Evolutionary conservation across 306 rosid species (phyloP).

Genomic region (Quercus robur): DNA sequence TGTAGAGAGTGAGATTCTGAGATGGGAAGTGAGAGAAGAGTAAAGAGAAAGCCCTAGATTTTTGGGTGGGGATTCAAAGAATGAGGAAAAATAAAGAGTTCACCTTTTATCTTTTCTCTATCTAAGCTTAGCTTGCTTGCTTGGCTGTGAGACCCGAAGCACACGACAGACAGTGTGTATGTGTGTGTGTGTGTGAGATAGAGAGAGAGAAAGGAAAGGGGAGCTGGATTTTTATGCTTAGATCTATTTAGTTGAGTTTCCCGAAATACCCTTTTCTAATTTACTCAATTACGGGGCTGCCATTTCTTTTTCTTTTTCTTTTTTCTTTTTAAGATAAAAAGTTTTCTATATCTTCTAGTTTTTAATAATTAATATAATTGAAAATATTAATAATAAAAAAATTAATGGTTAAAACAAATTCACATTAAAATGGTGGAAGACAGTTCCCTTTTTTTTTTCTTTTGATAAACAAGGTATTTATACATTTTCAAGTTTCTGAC

Average conservation of each 20-base stretch:
- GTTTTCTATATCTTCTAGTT: no score
- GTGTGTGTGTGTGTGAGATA: not conserved
- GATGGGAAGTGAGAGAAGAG: not conserved
- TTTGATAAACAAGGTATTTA: no score
- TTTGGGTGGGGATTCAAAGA: slow-evolving; percentile 80
- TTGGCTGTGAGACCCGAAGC: slow-evolving; percentile 45
- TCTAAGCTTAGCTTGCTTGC: not conserved
- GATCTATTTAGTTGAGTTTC: not conserved
- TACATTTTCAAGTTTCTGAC: fast-evolving
- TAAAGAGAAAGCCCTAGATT: slow-evolving; percentile 58
- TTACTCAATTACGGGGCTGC: slow-evolving; percentile 24
- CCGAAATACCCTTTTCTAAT: slow-evolving; percentile 21
- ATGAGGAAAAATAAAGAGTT: slow-evolving; percentile 11
- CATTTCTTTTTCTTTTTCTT: slow-evolving; percentile 13
- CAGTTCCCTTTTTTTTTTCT: no score
- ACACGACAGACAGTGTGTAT: slow-evolving; percentile 20
- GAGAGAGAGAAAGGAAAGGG: not conserved
- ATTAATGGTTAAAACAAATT: no score
- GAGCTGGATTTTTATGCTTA: not conserved
- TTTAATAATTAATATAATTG: no score
- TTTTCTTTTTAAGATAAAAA: no score
- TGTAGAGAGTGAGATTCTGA: no score
- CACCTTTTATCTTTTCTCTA: slow-evolving; percentile 30
- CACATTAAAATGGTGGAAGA: no score
- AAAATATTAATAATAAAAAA: no score